phyloP scores from a whole-genome alignment of 305 asterid species.

The Withania somnifera region DNA sequence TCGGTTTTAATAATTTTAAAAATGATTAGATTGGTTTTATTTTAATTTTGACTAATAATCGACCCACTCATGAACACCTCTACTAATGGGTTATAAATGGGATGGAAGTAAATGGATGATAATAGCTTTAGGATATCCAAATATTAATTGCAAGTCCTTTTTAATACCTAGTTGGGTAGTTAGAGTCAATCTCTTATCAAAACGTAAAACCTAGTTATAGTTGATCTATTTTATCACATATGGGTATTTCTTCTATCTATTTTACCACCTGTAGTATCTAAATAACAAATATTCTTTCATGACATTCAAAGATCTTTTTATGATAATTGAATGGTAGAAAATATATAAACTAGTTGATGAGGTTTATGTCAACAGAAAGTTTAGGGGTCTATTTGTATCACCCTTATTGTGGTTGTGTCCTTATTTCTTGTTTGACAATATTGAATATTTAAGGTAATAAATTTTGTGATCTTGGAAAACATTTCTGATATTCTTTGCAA shows the following conservation, averaged over 20 bases:
- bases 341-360: background rate
- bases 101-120: background rate
- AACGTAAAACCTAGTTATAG: background rate
- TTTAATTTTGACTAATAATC: no score
- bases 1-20: no score
- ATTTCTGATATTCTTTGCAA: background rate
- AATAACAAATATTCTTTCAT: background rate
- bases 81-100: background rate
- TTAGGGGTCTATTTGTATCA: background rate
- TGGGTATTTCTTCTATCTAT: background rate
- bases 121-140: background rate
- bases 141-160: background rate
- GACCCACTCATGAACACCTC: no score
- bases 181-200: background rate
- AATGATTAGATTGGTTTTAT: no score
- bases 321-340: background rate
- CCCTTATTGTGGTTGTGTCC: background rate
- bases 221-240: background rate
- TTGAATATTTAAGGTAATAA: background rate
- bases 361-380: background rate
- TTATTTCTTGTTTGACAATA: background rate
- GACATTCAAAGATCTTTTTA: background rate
- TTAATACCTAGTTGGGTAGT: background rate
- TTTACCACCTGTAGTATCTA: background rate
- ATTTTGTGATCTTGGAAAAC: background rate